phyloP scores from a whole-genome alignment of 1,284 basidiomycete species.

The Fistulinella cinereoalba region DNA sequence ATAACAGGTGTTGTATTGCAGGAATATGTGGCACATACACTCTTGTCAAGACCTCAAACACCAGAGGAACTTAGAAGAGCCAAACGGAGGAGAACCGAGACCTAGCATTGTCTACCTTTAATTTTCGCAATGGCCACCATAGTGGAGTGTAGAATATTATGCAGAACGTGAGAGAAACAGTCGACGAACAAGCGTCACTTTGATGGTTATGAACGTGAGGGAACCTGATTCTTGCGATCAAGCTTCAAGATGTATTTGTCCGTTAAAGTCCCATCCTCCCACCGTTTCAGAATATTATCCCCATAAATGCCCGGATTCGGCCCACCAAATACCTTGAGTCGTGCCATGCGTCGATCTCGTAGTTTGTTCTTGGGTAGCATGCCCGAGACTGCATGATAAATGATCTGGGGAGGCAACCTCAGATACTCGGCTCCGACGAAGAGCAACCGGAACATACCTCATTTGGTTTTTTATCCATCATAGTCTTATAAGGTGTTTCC shows the following conservation, averaged over 20 bases:
- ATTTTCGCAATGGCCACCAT: neutral
- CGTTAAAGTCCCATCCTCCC: constrained; percentile 70
- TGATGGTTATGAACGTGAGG: neutral
- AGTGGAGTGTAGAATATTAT: neutral
- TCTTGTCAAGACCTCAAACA: constrained; percentile 4
- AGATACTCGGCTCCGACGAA: neutral
- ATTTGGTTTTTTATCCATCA: constrained; percentile 86
- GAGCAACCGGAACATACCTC: constrained; percentile 60
- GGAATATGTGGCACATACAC: constrained; percentile 49
- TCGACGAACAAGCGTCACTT: neutral
- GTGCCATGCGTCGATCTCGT: constrained; percentile 78
- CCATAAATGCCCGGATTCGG: constrained; percentile 67
- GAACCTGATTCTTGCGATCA: constrained; percentile 21
- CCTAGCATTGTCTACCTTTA: neutral
- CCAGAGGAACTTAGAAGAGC: constrained; percentile 1
- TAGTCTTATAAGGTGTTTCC: constrained; percentile 77
- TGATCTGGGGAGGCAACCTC: constrained; percentile 59
- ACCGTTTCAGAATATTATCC: constrained; percentile 67
- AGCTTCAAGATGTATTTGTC: constrained; percentile 46
- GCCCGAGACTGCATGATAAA: constrained; percentile 91
- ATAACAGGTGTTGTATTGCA: constrained; percentile 62
- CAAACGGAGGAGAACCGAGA: constrained; percentile 13
- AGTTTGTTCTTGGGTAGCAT: constrained; percentile 97
- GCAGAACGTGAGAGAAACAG: neutral
- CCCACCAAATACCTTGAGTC: constrained; percentile 83